Base-by-base conservation (phyloP, 2,329 filamentous ascomycete genomes). In the Trichoderma koningii region DNA sequence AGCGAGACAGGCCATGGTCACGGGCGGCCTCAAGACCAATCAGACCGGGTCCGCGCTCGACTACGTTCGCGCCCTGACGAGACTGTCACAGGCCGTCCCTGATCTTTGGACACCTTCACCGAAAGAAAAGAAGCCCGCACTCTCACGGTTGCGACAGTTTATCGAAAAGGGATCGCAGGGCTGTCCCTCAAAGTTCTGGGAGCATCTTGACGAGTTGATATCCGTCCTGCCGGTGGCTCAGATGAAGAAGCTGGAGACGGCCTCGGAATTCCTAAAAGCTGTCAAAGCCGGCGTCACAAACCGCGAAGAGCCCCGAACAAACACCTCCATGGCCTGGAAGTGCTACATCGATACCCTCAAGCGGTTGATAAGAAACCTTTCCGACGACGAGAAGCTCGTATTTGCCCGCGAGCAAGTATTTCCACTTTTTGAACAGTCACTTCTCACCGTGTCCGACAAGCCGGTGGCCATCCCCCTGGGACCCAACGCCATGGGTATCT, bases 141-240 rank as follows among this genome's bases (percentile, higher is more conserved):
- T 85, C 1, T 78, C 79, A 4, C 78, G 89, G 23, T 76, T 99
- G 4, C 84, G 85, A 56, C 80, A 87, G 9, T 95, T 96, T 70
- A 80, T 98, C 7, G 88, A 90, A 67, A 91, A 88, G 71, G 94
- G 95, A 3, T 96, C 94, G 0, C 91, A 97, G 72, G 86, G 87
- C n/a, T 89, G 90, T 3, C 81, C 86, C 0, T 78, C 82, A 3
- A 84, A 82, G 10, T 97, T 89, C 73, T 99, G 95, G 95, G 76
- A 82, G 28, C 85, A 84, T 17, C 74, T 96, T 38, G 81, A 83
- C 45, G 79, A 81, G 34, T 77, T 98, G 0, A 73, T 97, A 6
- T 79, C 84, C 23, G 75, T 87, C 1, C 73, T 94, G 1, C 80
- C 89, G 55, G 69, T 75, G 2, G 77, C 83, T 15, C 70, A 78